Evolutionary conservation across 306 rosid species (phyloP).

Genomic region (Neltuma alba): DNA sequence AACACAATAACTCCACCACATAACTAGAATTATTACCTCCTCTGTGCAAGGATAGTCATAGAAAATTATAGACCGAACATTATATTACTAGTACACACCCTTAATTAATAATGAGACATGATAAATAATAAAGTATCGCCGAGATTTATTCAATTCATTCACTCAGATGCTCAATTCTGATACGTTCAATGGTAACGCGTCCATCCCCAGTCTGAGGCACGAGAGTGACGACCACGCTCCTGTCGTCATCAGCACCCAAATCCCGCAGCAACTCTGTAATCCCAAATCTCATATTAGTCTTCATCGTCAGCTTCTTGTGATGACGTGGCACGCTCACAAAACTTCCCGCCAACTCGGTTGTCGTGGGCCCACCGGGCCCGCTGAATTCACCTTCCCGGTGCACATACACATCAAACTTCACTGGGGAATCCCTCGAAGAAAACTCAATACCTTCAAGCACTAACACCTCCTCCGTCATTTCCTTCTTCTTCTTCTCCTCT

Average conservation of each 20-base stretch:
- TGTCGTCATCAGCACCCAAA: constrained; percentile 64
- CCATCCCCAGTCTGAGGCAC: constrained; percentile 56
- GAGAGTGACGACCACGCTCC: constrained; percentile 59
- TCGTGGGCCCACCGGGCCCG: constrained; percentile 34
- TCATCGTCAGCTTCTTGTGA: constrained; percentile 31
- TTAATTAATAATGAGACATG: no score
- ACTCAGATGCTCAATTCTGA: constrained; percentile 43
- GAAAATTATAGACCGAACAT: no score
- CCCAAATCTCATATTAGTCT: constrained; percentile 50
- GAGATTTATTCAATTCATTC: no score
- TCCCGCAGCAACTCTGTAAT: constrained; percentile 62
- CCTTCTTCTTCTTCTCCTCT: constrained; percentile 34
- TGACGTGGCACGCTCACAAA: constrained; percentile 63
- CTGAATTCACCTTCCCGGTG: constrained; percentile 49
- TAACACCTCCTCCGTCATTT: constrained; percentile 53
- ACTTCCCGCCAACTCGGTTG: constrained; percentile 70
- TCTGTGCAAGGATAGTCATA: no score
- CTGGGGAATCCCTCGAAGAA: no score
- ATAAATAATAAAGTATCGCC: no score
- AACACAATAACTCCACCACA: no score
- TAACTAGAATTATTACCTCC: no score
- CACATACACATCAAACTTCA: constrained; percentile 72
- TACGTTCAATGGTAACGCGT: constrained; percentile 37
- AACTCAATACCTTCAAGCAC: constrained; percentile 58
- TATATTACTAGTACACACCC: no score